Base-by-base conservation (phyloP, 257 asterid genomes). In the Jacaranda mimosifolia region DNA sequence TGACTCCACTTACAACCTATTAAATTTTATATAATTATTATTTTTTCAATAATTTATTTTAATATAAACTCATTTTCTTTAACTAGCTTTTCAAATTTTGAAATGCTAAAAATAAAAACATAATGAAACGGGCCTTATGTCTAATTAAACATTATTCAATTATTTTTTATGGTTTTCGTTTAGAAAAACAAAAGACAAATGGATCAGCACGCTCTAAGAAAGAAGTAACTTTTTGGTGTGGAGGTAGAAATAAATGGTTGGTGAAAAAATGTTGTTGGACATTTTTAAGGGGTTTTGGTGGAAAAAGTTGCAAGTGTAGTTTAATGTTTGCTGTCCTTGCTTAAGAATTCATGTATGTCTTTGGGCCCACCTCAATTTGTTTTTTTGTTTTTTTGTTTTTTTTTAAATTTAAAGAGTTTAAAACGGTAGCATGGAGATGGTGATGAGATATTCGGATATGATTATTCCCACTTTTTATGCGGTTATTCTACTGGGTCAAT, bases 391-490 rank as follows among this genome's bases (percentile, higher is more conserved):
- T 1, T 13, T n/a, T 5, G 1, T 10, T 39, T 17, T 64, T 15
- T n/a, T 40, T 38, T 64, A 3, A 21, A n/a, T n/a, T n/a, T 13
- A 8, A 42, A 42, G 9, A 42, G 9, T 8, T 42, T 4, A 36
- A 42, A 59, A 59, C 53, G 65, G 26, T 49, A 53, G 9, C 4
- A 19, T n/a, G 48, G 43, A 36, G 42, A 51, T 7, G 40, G 12
- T 39, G 45, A 26, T 4, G 32, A 49, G 46, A 77, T 82, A 77
- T 62, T 74, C 83, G 80, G 60, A 82, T 82, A 82, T n/a, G n/a
- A n/a, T n/a, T n/a, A n/a, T 82, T 73, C 86, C 77, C 15, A 26
- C 32, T 26, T 26, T 26, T 26, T 26, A 26, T 26, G 32, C 32
- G 32, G 32, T 26, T 26, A 26, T 14, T 35, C 35, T 40, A 32